Base-by-base conservation (phyloP, 768 basidiomycete species). In the Suillus subalutaceus region DNA sequence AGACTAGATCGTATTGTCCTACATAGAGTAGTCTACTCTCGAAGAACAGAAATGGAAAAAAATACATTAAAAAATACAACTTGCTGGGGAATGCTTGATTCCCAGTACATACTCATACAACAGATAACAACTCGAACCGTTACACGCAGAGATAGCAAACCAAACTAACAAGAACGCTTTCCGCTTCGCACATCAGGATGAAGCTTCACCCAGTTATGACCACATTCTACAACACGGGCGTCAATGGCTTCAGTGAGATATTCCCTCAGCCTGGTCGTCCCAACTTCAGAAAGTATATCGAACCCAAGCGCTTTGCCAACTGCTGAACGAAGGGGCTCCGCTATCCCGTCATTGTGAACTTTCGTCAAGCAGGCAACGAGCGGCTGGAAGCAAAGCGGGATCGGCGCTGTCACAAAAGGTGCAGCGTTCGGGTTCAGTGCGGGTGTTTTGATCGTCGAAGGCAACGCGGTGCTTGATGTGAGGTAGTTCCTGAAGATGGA, bases 181-280 rank as follows among this genome's bases (percentile, higher is more conserved):
- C 59, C 41, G 13, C 3, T 43, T 1, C 3, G 12, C 30, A 30
- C 59, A 60, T 60, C 30, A 30, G 26, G 40, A 0, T 43, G 40
- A n/a, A 43, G 59, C 18, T 2, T 43, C 30, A 4, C 59, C 84
- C 84, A 84, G 10, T 78, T 79, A 18, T 65, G 15, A 41, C 85
- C 85, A 16, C 78, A 74, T 50, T 78, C 75, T 62, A 85, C 68
- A 38, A 86, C 74, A 30, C 76, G 79, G 16, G 68, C 73, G 64
- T 79, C 72, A 46, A 75, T 73, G 15, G 85, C 85, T 63, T 79
- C 66, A 10, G 66, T 68, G 15, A 76, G 62, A 67, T 86, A 87
- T 50, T 82, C 78, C 20, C 73, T 73, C 67, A 86, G 84, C 32
- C 71, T 79, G 7, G 76, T 37, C 6, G 80, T 81, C 1, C 82